These are phyloP conservation scores for Phytophthora podocarpi DNA, from an alignment of 352 stramenopile species.

Conservation along the genomic window DNA sequence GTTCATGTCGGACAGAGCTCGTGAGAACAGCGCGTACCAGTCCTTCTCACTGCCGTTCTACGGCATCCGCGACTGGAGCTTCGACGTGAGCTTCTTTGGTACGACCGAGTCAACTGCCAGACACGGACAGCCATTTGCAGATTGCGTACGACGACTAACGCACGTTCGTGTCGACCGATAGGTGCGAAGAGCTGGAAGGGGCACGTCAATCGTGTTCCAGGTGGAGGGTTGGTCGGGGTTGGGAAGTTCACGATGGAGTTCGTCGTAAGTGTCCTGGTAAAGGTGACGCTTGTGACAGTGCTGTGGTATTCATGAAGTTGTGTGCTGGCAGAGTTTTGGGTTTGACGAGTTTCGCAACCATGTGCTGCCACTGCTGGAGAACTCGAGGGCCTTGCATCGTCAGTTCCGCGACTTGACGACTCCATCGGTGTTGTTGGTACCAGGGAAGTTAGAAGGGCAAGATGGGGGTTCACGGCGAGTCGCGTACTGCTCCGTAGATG, in stretches of 20 bases:
- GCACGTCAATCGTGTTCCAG: constrained; percentile 71
- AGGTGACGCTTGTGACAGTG: constrained; percentile 2
- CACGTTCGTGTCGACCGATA: constrained; percentile 12
- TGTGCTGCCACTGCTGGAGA: constrained; percentile 61
- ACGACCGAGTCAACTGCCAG: no score
- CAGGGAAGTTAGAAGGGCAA: constrained; percentile 52
- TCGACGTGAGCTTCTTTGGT: constrained; percentile 71
- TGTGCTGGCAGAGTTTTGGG: constrained; percentile 51
- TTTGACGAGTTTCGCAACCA: constrained; percentile 83
- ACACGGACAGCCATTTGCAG: no score
- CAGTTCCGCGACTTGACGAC: constrained; percentile 57
- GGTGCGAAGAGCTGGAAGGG: constrained; percentile 69
- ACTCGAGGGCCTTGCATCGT: constrained; percentile 53
- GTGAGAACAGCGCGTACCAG: constrained; percentile 47
- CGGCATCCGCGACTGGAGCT: constrained; percentile 74
- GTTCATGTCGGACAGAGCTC: constrained; percentile 52
- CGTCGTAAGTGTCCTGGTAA: constrained; percentile 51
- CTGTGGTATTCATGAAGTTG: not conserved
- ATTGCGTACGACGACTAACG: not conserved
- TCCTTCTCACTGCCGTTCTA: constrained; percentile 86
- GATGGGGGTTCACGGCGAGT: constrained; percentile 34
- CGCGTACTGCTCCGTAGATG: constrained; percentile 59
- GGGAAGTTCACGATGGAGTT: constrained; percentile 70
- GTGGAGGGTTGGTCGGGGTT: constrained; percentile 66
- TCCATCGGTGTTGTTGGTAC: constrained; percentile 76